Base-by-base conservation (phyloP, 306 rosid species). In the Dryas alaskensis region DNA sequence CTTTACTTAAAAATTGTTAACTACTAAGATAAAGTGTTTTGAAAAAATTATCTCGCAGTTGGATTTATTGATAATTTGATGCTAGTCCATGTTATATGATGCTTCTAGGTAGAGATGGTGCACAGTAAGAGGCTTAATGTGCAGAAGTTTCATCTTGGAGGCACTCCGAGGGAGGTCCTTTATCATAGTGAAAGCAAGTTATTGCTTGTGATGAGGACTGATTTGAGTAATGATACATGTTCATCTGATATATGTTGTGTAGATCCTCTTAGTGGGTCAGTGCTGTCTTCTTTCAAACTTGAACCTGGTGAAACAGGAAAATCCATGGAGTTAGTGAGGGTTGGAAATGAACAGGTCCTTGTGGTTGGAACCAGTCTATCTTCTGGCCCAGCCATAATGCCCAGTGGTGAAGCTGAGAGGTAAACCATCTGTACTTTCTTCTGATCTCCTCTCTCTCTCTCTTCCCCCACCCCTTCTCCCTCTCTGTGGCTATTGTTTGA, bases 401-500 rank as follows among this genome's bases (percentile, higher is more conserved):
- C 94, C 37, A 88, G 83, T 73, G 98, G 96, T 74, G 96, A 92
- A 88, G 96, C 98, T 69, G 96, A 81, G 85, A 92, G 89, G 97
- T 93, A 59, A 68, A 52, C 16, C 62, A 74, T 81, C 77, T 59
- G 66, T 76, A 83, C 61, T 37, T 60, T 37, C 37, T 60, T 39
- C 55, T 68, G 54, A 64, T 63, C 59, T 67, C 37, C 64, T 70
- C 40, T 45, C 53, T 42, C 58, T 12, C 25, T 58, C 37, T 31
- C 37, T 31, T 31, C 37, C 37, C 0, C 3, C 37, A 60, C 58
- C 53, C 64, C 37, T 44, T 45, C 39, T 67, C 64, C 62, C 40
- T 45, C 53, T 42, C 58, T 65, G 37, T 31, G 37, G 37, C 44
- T 7, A 14, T 58, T 37, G 12, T 5, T 42, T 47, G 42, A 40